phyloP scores from a whole-genome alignment of 2,329 filamentous ascomycete species.

The Aspergillus ibericus region DNA sequence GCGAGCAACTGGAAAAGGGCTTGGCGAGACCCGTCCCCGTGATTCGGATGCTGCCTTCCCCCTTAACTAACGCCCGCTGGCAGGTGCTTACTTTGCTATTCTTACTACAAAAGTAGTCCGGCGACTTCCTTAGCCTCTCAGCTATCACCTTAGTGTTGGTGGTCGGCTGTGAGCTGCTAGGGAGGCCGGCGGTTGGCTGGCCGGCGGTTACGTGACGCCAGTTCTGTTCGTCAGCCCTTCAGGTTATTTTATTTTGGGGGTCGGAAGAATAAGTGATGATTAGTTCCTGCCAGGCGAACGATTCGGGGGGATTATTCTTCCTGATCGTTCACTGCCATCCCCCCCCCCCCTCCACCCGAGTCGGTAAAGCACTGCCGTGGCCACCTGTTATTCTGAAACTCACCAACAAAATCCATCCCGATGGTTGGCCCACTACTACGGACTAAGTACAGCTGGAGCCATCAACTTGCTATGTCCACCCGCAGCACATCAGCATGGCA shows the following conservation, averaged over 20 bases:
- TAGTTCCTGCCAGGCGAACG: background rate
- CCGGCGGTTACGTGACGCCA: background rate
- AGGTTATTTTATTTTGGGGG: background rate
- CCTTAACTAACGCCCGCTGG: background rate
- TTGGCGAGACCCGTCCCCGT: constrained; percentile 4
- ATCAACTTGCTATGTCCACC: constrained; percentile 11
- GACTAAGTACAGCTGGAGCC: background rate
- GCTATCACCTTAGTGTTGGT: background rate
- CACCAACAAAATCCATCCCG: constrained; percentile 1
- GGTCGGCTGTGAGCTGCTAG: background rate
- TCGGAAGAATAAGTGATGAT: background rate
- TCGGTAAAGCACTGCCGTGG: constrained; percentile 1
- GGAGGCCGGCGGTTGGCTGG: background rate
- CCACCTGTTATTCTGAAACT: constrained; percentile 17
- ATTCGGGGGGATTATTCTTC: background rate
- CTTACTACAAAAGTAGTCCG: too few relatives aligned
- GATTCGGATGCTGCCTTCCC: background rate
- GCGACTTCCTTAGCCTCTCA: background rate
- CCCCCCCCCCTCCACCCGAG: background rate
- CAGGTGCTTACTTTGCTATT: background rate
- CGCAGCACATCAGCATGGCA: constrained; percentile 6
- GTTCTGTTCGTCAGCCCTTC: background rate
- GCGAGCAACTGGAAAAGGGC: background rate
- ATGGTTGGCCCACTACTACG: background rate
- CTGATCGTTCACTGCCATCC: background rate